Conservation (phyloP, 306 rosid species). For the Prinsepia uniflora region DNA sequence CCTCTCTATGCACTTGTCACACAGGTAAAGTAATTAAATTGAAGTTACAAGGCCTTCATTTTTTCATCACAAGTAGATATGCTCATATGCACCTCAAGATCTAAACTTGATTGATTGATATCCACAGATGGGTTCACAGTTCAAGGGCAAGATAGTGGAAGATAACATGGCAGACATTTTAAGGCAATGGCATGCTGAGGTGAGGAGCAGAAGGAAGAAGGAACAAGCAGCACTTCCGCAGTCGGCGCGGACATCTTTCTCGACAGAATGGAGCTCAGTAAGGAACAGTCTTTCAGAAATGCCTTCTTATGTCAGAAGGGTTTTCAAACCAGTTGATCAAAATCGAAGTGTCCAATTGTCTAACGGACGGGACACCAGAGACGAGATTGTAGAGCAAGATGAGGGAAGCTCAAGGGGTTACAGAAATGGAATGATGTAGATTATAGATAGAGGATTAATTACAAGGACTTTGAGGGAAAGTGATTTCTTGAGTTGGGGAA, state of each 20-base stretch:
- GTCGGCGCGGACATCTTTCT: constrained; percentile 20
- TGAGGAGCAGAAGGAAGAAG: constrained; percentile 33
- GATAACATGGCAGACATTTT: constrained; percentile 26
- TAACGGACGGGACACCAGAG: constrained; percentile 6
- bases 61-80: not conserved
- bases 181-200: constrained; percentile 32
- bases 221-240: constrained; percentile 7
- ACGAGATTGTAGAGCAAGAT: constrained; percentile 6
- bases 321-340: constrained; percentile 1
- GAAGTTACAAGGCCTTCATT: not conserved
- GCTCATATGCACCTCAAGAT: not conserved
- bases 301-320: constrained; percentile 10
- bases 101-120: not conserved
- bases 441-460: constrained; percentile 2
- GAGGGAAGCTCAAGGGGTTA: constrained; percentile 14
- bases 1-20: constrained; percentile 46
- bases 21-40: constrained; percentile 25
- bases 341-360: constrained; percentile 12
- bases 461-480: not conserved
- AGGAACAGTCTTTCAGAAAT: constrained; percentile 9
- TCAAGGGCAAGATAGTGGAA: constrained; percentile 33
- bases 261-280: constrained; percentile 32
- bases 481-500: too few relatives aligned
- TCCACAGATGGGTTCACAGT: constrained; percentile 43
- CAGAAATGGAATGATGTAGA: not conserved